Evolutionary conservation across 495 filamentous ascomycete genomes (phyloP).

Genomic region (Penicillium coprophilum): DNA sequence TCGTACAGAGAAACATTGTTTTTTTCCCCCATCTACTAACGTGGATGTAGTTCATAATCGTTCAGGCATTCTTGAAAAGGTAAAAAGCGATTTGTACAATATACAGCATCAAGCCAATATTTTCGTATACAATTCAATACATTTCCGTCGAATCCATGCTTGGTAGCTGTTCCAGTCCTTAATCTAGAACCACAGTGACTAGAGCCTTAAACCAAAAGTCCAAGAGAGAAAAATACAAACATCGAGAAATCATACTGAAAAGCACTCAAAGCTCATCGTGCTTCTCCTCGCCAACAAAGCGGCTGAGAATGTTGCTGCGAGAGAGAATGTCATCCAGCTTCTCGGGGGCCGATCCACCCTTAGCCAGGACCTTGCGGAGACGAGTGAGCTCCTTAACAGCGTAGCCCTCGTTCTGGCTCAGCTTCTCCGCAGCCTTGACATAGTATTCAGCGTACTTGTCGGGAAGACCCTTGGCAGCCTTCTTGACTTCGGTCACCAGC

Average conservation of each 20-base stretch:
- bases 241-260: slow-evolving; percentile 3
- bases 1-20: slow-evolving; percentile 1
- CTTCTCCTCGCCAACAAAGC: slow-evolving; percentile 57
- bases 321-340: slow-evolving; percentile 88
- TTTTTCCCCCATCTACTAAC: not conserved
- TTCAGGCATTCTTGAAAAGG: not conserved
- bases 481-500: slow-evolving; percentile 63
- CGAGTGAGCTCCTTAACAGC: slow-evolving; percentile 83
- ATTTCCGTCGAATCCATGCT: not conserved
- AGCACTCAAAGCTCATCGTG: slow-evolving; percentile 65
- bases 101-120: slow-evolving; percentile 14
- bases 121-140: slow-evolving; percentile 7
- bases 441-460: slow-evolving; percentile 94
- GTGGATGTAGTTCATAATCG: slow-evolving; percentile 8
- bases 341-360: slow-evolving; percentile 79
- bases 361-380: slow-evolving; percentile 74
- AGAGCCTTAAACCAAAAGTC: not conserved
- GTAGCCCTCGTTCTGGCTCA: slow-evolving; percentile 71
- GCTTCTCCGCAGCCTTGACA: slow-evolving; percentile 82
- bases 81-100: slow-evolving; percentile 18
- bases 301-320: slow-evolving; percentile 83
- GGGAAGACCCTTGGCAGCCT: slow-evolving; percentile 64
- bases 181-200: not conserved
- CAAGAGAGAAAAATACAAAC: slow-evolving; percentile 13
- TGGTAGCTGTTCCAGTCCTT: not conserved